Percentiles rank a stretch among this genome's conserved stretches.
Conservation (phyloP, 2,329 filamentous ascomycete genomes). For the Sarocladiaceae sp. region DNA sequence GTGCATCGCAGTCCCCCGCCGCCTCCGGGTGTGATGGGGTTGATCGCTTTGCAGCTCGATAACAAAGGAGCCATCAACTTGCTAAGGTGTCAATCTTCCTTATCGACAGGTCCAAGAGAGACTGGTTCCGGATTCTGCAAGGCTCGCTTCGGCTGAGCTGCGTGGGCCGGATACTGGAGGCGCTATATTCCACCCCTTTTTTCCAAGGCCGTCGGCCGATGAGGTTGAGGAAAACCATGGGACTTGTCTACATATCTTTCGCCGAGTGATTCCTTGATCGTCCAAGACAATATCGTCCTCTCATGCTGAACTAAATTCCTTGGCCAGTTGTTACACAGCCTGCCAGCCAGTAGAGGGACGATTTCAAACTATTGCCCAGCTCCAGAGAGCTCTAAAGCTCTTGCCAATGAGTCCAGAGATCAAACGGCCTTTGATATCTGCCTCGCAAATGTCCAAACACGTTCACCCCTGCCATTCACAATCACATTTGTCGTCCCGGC, state of each 20-base stretch:
- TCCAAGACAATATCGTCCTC: no score
- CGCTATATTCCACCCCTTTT: conserved; percentile 88
- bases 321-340: no score
- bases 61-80: conserved; percentile 71
- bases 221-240: conserved; percentile 91
- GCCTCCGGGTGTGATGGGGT: conserved; percentile 49
- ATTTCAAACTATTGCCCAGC: no score
- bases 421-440: no score
- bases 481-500: no score
- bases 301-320: no score
- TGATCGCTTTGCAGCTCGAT: conserved; percentile 82
- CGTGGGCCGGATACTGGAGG: conserved; percentile 49
- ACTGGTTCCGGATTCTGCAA: conserved; percentile 46
- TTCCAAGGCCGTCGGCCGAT: conserved; percentile 83
- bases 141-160: conserved; percentile 68
- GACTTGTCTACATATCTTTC: conserved; percentile 53
- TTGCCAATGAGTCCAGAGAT: no score
- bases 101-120: conserved; percentile 92
- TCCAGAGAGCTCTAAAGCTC: no score
- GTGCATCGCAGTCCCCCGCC: conserved; percentile 75
- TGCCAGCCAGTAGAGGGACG: no score
- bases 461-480: no score
- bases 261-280: no score
- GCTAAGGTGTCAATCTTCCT: conserved; percentile 78
- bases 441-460: no score